A percentile compares a stretch with the other conserved stretches of the same genome.
Conservation (phyloP, 768 basidiomycete genomes). For the Lactarius hatsudake region DNA sequence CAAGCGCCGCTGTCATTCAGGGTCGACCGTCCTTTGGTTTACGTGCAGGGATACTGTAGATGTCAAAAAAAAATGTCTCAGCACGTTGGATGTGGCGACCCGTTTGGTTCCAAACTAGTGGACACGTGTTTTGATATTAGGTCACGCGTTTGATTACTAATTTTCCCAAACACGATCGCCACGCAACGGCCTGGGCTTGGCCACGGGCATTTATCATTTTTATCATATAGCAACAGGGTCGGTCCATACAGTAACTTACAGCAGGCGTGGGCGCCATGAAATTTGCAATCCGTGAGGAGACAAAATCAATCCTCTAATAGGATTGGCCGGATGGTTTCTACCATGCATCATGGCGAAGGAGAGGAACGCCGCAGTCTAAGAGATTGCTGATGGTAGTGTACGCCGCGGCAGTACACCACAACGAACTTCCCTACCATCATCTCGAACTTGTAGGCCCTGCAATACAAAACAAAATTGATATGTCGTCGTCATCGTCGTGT, state of each 20-base stretch:
- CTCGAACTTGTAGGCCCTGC: not conserved
- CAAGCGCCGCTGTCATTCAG: not conserved
- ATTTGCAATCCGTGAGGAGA: not conserved
- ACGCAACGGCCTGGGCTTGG: not conserved
- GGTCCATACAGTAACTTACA: too few species aligned
- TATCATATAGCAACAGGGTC: not conserved
- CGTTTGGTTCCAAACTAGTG: not conserved
- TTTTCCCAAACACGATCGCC: not conserved
- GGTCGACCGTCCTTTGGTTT: not conserved
- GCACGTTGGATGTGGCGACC: not conserved
- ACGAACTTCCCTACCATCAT: too few species aligned
- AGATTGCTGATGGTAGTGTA: not conserved
- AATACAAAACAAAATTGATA: not conserved
- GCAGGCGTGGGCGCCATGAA: not conserved
- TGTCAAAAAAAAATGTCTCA: not conserved
- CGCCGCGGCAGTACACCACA: too few species aligned
- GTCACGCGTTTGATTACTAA: not conserved
- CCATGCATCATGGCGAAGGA: not conserved
- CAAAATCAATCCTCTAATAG: not conserved
- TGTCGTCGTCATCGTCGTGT: not conserved
- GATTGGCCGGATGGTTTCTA: not conserved
- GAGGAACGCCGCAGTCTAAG: not conserved
- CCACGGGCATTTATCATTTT: not conserved
- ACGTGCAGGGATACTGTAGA: too few species aligned
- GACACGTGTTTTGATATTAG: not conserved